Conservation (phyloP, 176 grass and related monocot species). For the Triticum aestivum region IWGSC_CS_RefSeq_v2.1 NC_057809.1:545152373-545152872, state of each 20-base stretch:
- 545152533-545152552: conserved; percentile 46
- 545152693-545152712: not conserved
- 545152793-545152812: not conserved
- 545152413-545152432: not conserved
- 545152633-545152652: not conserved
- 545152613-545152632: not conserved
- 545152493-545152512: conserved; percentile 25
- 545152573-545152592: not conserved
- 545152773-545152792: not conserved
- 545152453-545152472: conserved; percentile 47
- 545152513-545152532: conserved; percentile 35
- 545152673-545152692: not conserved
- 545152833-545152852: not conserved
- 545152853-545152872: too few relatives aligned
- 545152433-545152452: too few relatives aligned
- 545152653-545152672: conserved; percentile 12
- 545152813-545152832: not conserved
- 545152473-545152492: conserved; percentile 27
- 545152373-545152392: not conserved
- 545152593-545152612: not conserved
- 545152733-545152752: too few relatives aligned
- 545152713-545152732: not conserved
- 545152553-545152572: conserved; percentile 38
- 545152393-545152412: not conserved
- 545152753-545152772: too few relatives aligned